Evolutionary conservation across 2,329 filamentous ascomycete species (phyloP).

Genomic region (Tolypocladium ophioglossoides): DNA sequence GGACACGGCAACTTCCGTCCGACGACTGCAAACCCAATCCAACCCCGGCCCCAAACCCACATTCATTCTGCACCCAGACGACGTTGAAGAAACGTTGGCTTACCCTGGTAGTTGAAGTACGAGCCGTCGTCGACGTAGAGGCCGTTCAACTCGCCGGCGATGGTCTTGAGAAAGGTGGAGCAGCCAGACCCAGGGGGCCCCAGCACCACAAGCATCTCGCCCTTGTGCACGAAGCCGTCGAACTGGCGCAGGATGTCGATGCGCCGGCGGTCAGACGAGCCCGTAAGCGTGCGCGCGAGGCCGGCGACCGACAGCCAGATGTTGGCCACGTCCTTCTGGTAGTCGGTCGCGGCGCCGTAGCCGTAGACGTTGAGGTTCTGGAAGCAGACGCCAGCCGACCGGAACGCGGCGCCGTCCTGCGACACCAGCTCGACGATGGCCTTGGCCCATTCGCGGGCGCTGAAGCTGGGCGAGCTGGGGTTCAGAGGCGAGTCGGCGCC

Average conservation of each 20-base stretch:
- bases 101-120: slow-evolving; percentile 74
- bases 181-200: slow-evolving; percentile 67
- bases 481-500: slow-evolving; percentile 40
- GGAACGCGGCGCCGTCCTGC: slow-evolving; percentile 42
- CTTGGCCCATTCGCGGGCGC: slow-evolving; percentile 48
- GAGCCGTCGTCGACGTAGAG: slow-evolving; percentile 60
- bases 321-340: slow-evolving; percentile 57
- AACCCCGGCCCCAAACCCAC: not conserved
- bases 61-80: not conserved
- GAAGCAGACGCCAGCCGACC: slow-evolving; percentile 55
- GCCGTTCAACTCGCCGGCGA: slow-evolving; percentile 74
- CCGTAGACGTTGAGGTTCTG: slow-evolving; percentile 59
- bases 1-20: slow-evolving; percentile 4
- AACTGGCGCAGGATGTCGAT: slow-evolving; percentile 60
- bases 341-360: slow-evolving; percentile 57
- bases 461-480: slow-evolving; percentile 42
- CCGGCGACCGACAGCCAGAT: slow-evolving; percentile 41
- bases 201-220: slow-evolving; percentile 67
- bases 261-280: slow-evolving; percentile 36
- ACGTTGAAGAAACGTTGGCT: slow-evolving; percentile 4
- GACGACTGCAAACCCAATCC: not conserved
- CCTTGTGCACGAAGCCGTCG: slow-evolving; percentile 57
- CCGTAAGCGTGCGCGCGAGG: slow-evolving; percentile 36
- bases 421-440: slow-evolving; percentile 42
- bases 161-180: slow-evolving; percentile 75